A percentile compares a stretch with the other conserved stretches of the same genome.
Evolutionary conservation across 2,329 filamentous ascomycete species (phyloP).

Genomic region (Beauveria pseudobassiana): DNA sequence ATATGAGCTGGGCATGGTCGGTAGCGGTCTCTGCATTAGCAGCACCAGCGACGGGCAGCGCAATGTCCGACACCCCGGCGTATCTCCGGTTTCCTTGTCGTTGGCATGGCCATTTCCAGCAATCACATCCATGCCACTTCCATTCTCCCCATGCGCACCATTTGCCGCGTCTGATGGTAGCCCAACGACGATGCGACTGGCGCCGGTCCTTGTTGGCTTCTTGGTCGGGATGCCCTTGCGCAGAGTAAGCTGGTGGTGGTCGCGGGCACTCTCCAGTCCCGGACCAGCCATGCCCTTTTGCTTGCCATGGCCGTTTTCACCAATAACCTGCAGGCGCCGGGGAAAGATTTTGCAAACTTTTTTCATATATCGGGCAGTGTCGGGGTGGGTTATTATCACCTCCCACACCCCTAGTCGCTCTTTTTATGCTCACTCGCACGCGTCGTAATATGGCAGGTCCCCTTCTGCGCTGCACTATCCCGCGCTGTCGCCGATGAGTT

Average conservation of each 20-base stretch:
- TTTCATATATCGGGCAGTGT: conserved; percentile 22
- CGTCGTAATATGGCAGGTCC: neutral
- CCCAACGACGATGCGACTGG: conserved; percentile 19
- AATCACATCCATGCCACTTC: conserved; percentile 2
- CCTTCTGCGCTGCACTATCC: neutral
- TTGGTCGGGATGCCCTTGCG: conserved; percentile 12
- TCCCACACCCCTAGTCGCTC: conserved; percentile 2
- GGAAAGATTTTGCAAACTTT: conserved; percentile 29
- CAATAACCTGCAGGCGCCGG: conserved; percentile 23
- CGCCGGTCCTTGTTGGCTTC: conserved; percentile 21
- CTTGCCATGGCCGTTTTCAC: conserved; percentile 14
- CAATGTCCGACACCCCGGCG: neutral
- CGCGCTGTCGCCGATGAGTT: neutral
- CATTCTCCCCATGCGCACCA: neutral
- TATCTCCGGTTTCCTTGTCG: neutral
- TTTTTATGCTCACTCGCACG: neutral
- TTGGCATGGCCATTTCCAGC: neutral
- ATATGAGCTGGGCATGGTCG: conserved; percentile 13
- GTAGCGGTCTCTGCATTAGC: conserved; percentile 2
- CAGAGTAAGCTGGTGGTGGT: conserved; percentile 28
- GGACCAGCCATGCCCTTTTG: conserved; percentile 9
- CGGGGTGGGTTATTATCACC: neutral
- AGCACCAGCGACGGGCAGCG: neutral
- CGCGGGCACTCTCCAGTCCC: conserved; percentile 20
- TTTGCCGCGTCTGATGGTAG: conserved; percentile 14